Evolutionary conservation across 257 asterid genomes (phyloP).

Genomic region (Primulina tabacum): DNA sequence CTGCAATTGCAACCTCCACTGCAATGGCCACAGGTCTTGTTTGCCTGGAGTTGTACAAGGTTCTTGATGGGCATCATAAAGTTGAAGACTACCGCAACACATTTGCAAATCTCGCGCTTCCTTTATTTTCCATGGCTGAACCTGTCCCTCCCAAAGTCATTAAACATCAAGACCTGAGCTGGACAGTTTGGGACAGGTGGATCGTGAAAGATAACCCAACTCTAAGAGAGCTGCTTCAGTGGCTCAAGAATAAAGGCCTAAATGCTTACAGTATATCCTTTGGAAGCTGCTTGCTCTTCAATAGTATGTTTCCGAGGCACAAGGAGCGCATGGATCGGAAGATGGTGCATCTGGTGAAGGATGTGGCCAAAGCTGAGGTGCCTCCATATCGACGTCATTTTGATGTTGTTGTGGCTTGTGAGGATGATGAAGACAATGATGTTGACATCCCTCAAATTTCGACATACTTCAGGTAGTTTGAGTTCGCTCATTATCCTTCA

Average conservation of each 20-base stretch:
- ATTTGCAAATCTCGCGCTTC: constrained; percentile 52
- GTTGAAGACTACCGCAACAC: constrained; percentile 53
- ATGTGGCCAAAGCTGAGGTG: constrained; percentile 37
- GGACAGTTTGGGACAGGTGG: constrained; percentile 56
- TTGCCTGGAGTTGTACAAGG: constrained; percentile 48
- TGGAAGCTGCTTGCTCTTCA: constrained; percentile 44
- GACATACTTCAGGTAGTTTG: constrained; percentile 32
- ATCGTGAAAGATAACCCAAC: constrained; percentile 36
- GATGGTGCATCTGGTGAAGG: constrained; percentile 36
- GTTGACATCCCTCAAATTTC: constrained; percentile 41
- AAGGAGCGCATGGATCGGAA: constrained; percentile 40
- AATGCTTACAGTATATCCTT: constrained; percentile 41
- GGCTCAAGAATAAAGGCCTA: constrained; percentile 37
- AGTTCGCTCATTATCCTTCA: neutral
- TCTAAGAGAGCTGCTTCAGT: constrained; percentile 33
- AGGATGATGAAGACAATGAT: constrained; percentile 42
- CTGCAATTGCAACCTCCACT: constrained; percentile 51
- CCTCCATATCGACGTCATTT: constrained; percentile 38
- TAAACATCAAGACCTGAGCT: constrained; percentile 42
- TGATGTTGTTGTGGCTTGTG: constrained; percentile 42
- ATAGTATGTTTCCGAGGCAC: constrained; percentile 42
- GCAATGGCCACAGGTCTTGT: constrained; percentile 51
- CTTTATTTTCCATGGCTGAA: constrained; percentile 50
- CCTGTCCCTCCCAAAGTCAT: constrained; percentile 49
- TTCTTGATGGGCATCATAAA: constrained; percentile 36